Evolutionary conservation across 2,329 filamentous ascomycete species (phyloP).

Genomic region (Aspergillus costaricaensis): DNA sequence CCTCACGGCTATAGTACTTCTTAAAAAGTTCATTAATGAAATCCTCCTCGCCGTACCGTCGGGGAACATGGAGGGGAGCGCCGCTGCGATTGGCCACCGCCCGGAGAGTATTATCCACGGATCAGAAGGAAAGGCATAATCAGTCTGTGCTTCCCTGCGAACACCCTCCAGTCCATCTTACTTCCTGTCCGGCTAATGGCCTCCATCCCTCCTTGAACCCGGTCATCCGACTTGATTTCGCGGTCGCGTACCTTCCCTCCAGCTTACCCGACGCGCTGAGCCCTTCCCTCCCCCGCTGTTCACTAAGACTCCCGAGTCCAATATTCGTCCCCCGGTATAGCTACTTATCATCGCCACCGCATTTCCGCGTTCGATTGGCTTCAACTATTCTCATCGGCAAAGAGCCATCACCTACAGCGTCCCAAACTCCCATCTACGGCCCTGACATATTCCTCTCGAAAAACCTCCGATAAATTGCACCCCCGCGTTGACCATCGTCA

Average conservation of each 20-base stretch:
- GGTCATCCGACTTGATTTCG: not conserved
- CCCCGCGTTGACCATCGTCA: slow-evolving; percentile 22
- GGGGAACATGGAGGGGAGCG: slow-evolving; percentile 40
- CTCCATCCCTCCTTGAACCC: slow-evolving; percentile 6
- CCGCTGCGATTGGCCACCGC: slow-evolving; percentile 37
- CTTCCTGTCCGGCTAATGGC: not conserved
- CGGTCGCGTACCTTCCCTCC: slow-evolving; percentile 17
- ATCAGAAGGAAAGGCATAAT: slow-evolving; percentile 7
- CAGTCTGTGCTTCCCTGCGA: not conserved
- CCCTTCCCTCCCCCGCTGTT: slow-evolving; percentile 3
- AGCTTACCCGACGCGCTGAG: slow-evolving; percentile 8
- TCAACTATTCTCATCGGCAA: not conserved
- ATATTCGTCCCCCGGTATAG: slow-evolving; percentile 7
- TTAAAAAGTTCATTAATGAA: not conserved
- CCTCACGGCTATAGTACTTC: not conserved
- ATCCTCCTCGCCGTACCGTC: slow-evolving; percentile 32
- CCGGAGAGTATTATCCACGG: slow-evolving; percentile 23
- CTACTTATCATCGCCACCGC: slow-evolving; percentile 25
- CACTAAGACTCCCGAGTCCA: slow-evolving; percentile 16
- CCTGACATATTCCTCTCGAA: not conserved
- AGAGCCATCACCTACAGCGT: not conserved
- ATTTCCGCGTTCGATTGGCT: slow-evolving; percentile 12
- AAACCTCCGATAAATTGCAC: slow-evolving; percentile 1
- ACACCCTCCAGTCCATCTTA: not conserved
- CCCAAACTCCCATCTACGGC: not conserved